Evolutionary conservation across 208 protist species (phyloP).

Genomic region (Wallacemonas collosoma): DNA sequence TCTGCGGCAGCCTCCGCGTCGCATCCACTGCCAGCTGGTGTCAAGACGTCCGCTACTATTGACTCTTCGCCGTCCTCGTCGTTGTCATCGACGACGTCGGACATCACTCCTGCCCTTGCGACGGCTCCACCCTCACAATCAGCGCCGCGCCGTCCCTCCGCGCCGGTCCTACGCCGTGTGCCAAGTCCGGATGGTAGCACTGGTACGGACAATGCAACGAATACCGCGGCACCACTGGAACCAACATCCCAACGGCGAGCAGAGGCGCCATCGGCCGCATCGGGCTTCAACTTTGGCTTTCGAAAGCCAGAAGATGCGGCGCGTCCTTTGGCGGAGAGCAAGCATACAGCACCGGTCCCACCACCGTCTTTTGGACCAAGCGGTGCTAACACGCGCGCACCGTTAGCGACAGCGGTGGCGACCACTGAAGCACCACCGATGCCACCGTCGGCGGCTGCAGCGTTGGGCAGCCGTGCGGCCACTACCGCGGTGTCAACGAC

Average conservation of each 20-base stretch:
- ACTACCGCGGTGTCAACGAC: not conserved
- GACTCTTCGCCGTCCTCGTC: slow-evolving; percentile 4
- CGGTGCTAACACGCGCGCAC: not conserved
- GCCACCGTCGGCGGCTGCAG: not conserved
- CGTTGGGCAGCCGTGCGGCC: not conserved
- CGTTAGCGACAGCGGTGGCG: not conserved
- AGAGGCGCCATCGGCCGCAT: not conserved
- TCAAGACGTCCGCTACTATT: too few relatives aligned
- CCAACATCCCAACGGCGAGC: too few relatives aligned
- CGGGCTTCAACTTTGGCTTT: not conserved
- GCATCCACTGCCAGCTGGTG: not conserved
- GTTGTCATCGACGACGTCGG: not conserved
- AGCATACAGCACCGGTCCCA: not conserved
- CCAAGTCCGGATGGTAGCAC: not conserved
- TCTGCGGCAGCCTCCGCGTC: not conserved
- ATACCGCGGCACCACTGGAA: too few relatives aligned
- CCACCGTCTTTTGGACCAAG: not conserved
- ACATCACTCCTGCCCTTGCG: not conserved
- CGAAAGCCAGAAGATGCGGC: not conserved
- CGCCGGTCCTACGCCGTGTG: not conserved
- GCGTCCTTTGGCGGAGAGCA: not conserved
- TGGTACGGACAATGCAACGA: not conserved
- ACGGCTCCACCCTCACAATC: not conserved
- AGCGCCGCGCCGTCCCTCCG: not conserved
- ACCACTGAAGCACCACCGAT: not conserved